Percentiles rank a stretch among this genome's conserved stretches.
Evolutionary conservation across 495 filamentous ascomycete genomes (phyloP).

Genomic region (Pyrenopolyporus hunteri): DNA sequence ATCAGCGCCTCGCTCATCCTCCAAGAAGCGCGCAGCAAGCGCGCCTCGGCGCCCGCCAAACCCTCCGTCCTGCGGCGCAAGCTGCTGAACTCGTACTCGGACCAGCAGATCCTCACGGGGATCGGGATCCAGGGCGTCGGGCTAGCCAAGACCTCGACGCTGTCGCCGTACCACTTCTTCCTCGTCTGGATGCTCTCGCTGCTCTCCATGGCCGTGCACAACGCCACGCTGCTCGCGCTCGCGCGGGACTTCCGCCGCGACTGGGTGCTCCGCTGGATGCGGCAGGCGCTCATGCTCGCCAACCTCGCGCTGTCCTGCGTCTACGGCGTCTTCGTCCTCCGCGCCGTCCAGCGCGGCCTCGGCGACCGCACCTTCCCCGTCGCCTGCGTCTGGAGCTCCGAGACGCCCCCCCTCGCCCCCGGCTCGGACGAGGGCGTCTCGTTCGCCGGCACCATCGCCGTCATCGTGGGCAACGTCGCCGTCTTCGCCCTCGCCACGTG

Average conservation of each 20-base stretch:
- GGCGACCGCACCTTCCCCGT: constrained; percentile 56
- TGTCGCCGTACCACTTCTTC: constrained; percentile 67
- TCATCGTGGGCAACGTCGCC: constrained; percentile 55
- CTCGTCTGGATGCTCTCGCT: constrained; percentile 66
- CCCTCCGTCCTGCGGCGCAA: constrained; percentile 57
- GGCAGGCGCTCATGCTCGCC: constrained; percentile 63
- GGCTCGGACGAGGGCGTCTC: constrained; percentile 46
- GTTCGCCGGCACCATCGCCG: constrained; percentile 58
- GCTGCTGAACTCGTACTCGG: constrained; percentile 61
- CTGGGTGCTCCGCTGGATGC: constrained; percentile 65
- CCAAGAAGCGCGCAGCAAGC: constrained; percentile 44
- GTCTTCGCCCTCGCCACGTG: constrained; percentile 59
- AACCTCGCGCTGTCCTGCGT: constrained; percentile 59
- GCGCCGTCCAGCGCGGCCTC: constrained; percentile 53
- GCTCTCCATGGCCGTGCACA: constrained; percentile 63
- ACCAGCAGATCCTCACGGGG: constrained; percentile 66
- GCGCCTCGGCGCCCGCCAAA: constrained; percentile 41
- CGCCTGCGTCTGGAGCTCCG: constrained; percentile 56
- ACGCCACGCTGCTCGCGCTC: constrained; percentile 60
- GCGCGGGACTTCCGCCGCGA: constrained; percentile 65
- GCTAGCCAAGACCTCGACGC: constrained; percentile 54
- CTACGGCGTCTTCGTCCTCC: constrained; percentile 57
- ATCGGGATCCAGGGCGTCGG: constrained; percentile 63
- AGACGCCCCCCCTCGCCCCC: constrained; percentile 6
- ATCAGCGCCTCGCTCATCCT: constrained; percentile 56